Base-by-base conservation (phyloP, 2,329 filamentous ascomycete species). In the Aspergillus sp. region DNA sequence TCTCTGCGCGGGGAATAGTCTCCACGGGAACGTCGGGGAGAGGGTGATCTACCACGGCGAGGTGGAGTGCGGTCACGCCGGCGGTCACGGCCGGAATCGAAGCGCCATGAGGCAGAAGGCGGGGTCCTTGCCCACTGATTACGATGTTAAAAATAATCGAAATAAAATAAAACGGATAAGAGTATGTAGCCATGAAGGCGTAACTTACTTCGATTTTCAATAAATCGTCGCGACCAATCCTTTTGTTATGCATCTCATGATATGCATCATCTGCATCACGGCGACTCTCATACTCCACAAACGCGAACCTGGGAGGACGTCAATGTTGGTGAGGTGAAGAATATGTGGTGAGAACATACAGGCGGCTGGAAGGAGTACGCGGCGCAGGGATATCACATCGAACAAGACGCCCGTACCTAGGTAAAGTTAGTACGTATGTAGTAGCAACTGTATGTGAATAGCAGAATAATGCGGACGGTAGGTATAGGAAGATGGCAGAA, bases 231-330 rank as follows among this genome's bases (percentile, higher is more conserved):
- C 93, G 89, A 48, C 92, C 93, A 68, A 99, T 92, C 66, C 93
- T 91, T 86, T 97, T 97, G 83, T 98, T 98, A 75, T 99, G 95
- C 95, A 99, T 99, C 81, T 99, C 95, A 76, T 99, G 91, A 75
- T 99, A 99, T 48, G 95, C 95, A 80, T 99, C 95, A 76, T 99
- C 95, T 63, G 95, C 93, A 82, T 99, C 95, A 68, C 95, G 93
- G 69, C 93, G 91, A 76, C 93, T 96, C 81, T 99, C 95, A 77
- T 99, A 99, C 80, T 99, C 95, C 64, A 99, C 95, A 76, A 99
- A 99, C 38, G 95, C 95, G 76, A 99, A 99, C 66, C 95, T 87
- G 53, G 39, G 22, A 18, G 22, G 11, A 38, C 63, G 62, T 78
- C 68, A 71, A 68, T 58, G 64, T 73, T 32, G 12, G 17, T 9